phyloP scores from a whole-genome alignment of 2,329 filamentous ascomycete genomes.

The Botrytis aclada region DNA sequence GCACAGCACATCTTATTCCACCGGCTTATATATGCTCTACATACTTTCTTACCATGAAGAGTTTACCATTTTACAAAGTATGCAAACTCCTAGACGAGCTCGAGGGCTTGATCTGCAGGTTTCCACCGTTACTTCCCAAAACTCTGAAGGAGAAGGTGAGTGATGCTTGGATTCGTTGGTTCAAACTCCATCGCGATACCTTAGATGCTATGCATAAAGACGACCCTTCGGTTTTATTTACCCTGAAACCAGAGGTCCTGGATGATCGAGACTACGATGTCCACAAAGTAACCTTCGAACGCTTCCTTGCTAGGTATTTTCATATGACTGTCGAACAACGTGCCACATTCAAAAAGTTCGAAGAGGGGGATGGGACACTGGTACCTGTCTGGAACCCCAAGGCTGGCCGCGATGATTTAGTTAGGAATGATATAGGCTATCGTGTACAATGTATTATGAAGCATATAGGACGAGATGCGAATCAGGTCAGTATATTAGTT shows the following conservation, averaged over 20 bases:
- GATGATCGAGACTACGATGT: conserved; percentile 76
- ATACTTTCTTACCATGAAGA: conserved; percentile 41
- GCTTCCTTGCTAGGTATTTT: conserved; percentile 56
- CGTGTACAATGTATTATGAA: conserved; percentile 24
- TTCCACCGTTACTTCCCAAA: conserved; percentile 41
- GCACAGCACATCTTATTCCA: neutral
- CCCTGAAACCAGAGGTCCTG: conserved; percentile 49
- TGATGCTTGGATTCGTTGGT: conserved; percentile 63
- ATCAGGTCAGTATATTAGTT: conserved; percentile 6
- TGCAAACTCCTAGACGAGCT: conserved; percentile 72
- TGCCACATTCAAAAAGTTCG: neutral
- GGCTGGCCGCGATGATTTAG: neutral
- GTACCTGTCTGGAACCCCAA: neutral
- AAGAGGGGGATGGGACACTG: neutral
- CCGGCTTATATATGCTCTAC: neutral
- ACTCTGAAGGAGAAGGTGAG: conserved; percentile 53
- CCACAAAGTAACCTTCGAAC: conserved; percentile 58
- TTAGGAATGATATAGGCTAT: conserved; percentile 9
- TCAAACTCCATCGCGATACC: conserved; percentile 55
- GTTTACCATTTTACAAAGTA: conserved; percentile 65
- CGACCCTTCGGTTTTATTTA: conserved; percentile 5
- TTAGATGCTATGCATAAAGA: conserved; percentile 47
- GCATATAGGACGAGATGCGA: conserved; percentile 17
- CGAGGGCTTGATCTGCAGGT: conserved; percentile 44
- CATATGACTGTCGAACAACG: neutral